These are phyloP conservation scores for Vaccinium darrowii DNA, from an alignment of 148 eudicot species.

Conservation along the genomic window DNA sequence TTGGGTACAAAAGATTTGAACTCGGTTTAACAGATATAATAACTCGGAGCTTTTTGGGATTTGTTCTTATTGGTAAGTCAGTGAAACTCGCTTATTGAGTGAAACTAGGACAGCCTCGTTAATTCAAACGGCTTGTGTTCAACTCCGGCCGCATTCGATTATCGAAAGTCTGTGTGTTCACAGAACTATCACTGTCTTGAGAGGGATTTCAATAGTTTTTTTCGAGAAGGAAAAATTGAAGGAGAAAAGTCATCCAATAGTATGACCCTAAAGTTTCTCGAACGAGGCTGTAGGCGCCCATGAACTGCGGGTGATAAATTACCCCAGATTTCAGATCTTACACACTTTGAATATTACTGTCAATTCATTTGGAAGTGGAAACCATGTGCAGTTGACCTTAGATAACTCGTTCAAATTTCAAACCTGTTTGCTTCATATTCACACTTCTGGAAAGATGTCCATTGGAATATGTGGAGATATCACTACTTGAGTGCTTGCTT, in stretches of 20 bases:
- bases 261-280: background rate
- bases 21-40: no score
- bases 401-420: conserved; percentile 12
- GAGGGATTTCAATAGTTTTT: no score
- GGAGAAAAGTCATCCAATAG: background rate
- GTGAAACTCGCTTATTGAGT: no score
- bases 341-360: background rate
- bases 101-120: no score
- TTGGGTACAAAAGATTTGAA: no score
- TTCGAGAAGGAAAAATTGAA: background rate
- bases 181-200: no score
- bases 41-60: no score
- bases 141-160: no score
- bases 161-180: no score
- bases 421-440: conserved; percentile 15
- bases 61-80: no score
- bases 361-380: conserved; percentile 5
- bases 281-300: background rate
- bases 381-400: conserved; percentile 3
- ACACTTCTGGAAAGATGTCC: conserved; percentile 10
- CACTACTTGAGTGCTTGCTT: background rate
- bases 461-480: conserved; percentile 7
- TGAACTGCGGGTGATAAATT: background rate
- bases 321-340: background rate
- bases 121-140: no score